Evolutionary conservation across 2,329 filamentous ascomycete genomes (phyloP).

Genomic region (Colletotrichum sp.): DNA sequence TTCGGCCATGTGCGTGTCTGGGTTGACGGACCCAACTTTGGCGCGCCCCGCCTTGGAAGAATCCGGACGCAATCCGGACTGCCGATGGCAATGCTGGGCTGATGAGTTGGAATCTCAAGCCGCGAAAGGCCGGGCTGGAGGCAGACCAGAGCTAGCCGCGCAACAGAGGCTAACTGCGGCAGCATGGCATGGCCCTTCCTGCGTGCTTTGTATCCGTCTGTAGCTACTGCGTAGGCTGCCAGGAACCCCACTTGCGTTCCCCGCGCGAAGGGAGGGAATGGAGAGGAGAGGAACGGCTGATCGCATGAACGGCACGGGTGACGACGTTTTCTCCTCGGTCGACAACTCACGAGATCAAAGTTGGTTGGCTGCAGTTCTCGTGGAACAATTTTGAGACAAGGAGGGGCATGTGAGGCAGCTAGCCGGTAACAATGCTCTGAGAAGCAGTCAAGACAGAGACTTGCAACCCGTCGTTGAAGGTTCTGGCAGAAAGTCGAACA

Average conservation of each 20-base stretch:
- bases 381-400: background rate
- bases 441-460: background rate
- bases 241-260: background rate
- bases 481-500: background rate
- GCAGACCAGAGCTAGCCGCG: background rate
- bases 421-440: background rate
- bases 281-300: background rate
- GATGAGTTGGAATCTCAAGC: background rate
- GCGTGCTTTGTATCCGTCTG: background rate
- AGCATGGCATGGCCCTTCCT: background rate
- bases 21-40: background rate
- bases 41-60: background rate
- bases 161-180: background rate
- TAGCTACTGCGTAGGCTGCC: background rate
- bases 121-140: background rate
- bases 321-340: background rate
- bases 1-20: background rate
- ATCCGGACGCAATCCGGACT: background rate
- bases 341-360: background rate
- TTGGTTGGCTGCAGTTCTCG: background rate
- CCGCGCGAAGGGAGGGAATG: background rate
- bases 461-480: background rate
- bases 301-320: constrained; percentile 4
- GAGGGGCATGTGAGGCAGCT: constrained; percentile 1
- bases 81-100: background rate